Conservation (phyloP, 495 filamentous ascomycete species). For the Aspergillus asperescens region DNA sequence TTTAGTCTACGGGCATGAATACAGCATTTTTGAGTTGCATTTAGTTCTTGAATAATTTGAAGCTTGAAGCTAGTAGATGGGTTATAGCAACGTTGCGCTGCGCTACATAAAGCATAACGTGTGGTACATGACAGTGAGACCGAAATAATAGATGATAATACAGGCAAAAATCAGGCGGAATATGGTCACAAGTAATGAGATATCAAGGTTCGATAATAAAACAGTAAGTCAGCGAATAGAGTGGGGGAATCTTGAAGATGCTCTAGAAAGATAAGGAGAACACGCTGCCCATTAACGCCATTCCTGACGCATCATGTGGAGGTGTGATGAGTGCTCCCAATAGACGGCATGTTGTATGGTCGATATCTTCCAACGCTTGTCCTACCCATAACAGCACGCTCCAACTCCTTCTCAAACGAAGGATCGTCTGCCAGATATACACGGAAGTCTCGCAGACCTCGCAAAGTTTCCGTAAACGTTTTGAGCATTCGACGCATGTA, state of each 20-base stretch:
- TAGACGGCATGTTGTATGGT: background rate
- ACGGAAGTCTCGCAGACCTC: constrained; percentile 16
- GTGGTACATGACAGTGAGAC: background rate
- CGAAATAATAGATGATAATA: background rate
- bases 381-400: constrained; percentile 14
- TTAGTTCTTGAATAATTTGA: too few relatives aligned
- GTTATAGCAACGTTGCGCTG: too few relatives aligned
- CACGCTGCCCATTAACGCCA: background rate
- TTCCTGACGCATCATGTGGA: background rate
- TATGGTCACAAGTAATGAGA: background rate
- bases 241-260: background rate
- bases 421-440: constrained; percentile 18
- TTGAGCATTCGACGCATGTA: constrained; percentile 20
- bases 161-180: background rate
- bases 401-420: constrained; percentile 15
- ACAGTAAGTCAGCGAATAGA: background rate
- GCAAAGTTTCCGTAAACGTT: constrained; percentile 16
- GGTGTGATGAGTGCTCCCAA: background rate
- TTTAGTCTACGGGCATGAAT: too few relatives aligned
- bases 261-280: background rate
- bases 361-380: background rate
- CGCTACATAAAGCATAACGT: background rate
- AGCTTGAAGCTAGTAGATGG: too few relatives aligned
- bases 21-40: too few relatives aligned
- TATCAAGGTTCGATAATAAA: background rate